Base-by-base conservation (phyloP, 2,329 filamentous ascomycete genomes). In the Apiospora marii region DNA sequence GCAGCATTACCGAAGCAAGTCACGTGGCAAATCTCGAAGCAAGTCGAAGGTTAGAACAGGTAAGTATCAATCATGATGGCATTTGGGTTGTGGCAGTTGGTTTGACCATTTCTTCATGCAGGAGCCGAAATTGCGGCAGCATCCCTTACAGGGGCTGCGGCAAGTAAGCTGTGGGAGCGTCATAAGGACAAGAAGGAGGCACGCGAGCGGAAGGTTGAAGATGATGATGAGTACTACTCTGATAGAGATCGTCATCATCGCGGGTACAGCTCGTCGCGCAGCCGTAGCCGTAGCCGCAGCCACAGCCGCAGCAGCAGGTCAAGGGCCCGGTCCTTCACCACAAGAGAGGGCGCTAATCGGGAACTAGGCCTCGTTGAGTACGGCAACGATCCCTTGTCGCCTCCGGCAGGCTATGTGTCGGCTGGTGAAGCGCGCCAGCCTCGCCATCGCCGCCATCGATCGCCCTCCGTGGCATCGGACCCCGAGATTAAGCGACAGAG, bases 281-380 rank as follows among this genome's bases (percentile, higher is more conserved):
- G 70, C 79, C 81, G 77, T 79, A 79, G 71, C 79, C 84, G 86
- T 73, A 79, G 79, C 71, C 44, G 19, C 84, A 87, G 86, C 83
- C 89, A 78, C 73, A 79, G 79, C 71, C 76, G 77, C 74, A 80
- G 80, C 74, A 78, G 77, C 74, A 78, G 77, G 74, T 81, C 80
- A 69, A 81, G 78, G 80, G 80, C 79, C 77, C 78, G 74, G 73
- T 79, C 82, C 81, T 80, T 81, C 79, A 78, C 77, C 73, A 70
- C 73, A 81, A 81, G 79, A 84, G 85, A 83, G 82, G 83, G 83
- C 83, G 86, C 88, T 91, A 89, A 91, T 89, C 87, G 86, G 85
- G 89, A 91, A 84, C 84, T 91, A 90, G 90, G 89, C 84, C 86
- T 91, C 72, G 89, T 92, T 87, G 88, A 92, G 81, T 92, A 92